Evolutionary conservation across 192 early-diverging fungal genomes (phyloP), one percentile per base, ranked within the genome.

Genomic region (Phlyctochytrium arcticum): DNA sequence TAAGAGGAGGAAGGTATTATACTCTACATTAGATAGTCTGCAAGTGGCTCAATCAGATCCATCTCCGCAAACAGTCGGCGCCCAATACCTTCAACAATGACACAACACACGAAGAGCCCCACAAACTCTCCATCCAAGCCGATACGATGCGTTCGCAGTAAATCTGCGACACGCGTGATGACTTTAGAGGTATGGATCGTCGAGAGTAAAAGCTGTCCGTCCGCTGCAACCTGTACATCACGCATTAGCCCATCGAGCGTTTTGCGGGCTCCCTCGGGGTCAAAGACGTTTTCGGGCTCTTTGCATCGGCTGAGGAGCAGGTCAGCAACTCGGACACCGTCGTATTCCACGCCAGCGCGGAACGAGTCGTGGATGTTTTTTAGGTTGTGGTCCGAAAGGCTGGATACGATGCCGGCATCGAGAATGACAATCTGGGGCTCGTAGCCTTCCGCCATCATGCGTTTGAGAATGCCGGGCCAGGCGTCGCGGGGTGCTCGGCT

Each of bases 11-110:
- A n/a, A n/a, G n/a, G n/a, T n/a, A n/a, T n/a, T n/a, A n/a, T n/a
- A n/a, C n/a, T n/a, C n/a, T n/a, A n/a, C n/a, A n/a, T n/a, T 44
- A 57, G 4, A 27, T 57, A 57, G 12, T 57, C 58, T 7, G 58
- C 42, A 33, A 65, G 55, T 39, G 50, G 88, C 54, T 92, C 88
- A 64, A 98, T 77, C 31, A 98, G 78, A 72, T 98, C 94, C 32
- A 96, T 77, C 5, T 92, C 85, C 0, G 93, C 92, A 71, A 95
- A 87, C 51, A 98, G 69, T 44, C 87, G 84, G 21, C 92, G 69
- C 4, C 94, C 96, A 71, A 98, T 91, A 0, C 96, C 96, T 71
- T 98, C 96, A 1, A 95, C 74, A 57, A 98, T 79, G 72, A 96
- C 83, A 50, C 92, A 89, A 6, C 89, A 86, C 37, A 98, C 87